A percentile compares a stretch with the other conserved stretches of the same genome.
Evolutionary conservation across 331 rosid species (phyloP).

Genomic region (Quercus lobata): DNA sequence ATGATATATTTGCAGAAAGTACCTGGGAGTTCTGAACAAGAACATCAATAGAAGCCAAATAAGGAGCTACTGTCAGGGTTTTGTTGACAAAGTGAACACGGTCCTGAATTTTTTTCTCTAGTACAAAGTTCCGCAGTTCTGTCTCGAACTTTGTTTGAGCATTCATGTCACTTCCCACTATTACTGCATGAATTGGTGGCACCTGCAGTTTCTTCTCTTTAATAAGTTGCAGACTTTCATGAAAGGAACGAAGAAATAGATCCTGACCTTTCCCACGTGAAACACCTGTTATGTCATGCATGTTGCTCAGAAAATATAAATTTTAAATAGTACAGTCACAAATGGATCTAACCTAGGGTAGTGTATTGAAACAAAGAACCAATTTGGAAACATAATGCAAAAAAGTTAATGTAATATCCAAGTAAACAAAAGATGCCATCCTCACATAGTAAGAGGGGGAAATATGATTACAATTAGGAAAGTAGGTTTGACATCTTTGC

Average conservation of each 20-base stretch:
- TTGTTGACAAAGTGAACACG: constrained; percentile 89
- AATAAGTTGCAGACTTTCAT: constrained; percentile 62
- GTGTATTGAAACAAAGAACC: background rate
- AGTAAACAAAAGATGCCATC: background rate
- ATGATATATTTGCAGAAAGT: constrained; percentile 14
- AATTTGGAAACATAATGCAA: constrained; percentile 1
- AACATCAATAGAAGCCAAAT: constrained; percentile 84
- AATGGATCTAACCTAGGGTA: background rate
- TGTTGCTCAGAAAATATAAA: constrained; percentile 17
- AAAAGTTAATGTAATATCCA: background rate
- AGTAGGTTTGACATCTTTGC: background rate
- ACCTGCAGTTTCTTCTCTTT: constrained; percentile 73
- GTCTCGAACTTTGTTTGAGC: constrained; percentile 75
- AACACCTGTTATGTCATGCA: constrained; percentile 56
- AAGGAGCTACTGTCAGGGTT: constrained; percentile 89
- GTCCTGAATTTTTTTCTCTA: constrained; percentile 67
- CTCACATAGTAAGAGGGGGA: background rate
- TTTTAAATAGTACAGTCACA: constrained; percentile 2
- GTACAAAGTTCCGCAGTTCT: constrained; percentile 67
- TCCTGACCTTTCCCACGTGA: constrained; percentile 98
- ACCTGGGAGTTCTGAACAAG: constrained; percentile 99
- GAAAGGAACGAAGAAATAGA: constrained; percentile 79
- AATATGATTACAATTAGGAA: background rate
- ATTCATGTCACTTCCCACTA: constrained; percentile 88
- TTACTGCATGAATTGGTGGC: constrained; percentile 80